Base-by-base conservation (phyloP, 495 filamentous ascomycete species). In the Thozetella sp. region DNA sequence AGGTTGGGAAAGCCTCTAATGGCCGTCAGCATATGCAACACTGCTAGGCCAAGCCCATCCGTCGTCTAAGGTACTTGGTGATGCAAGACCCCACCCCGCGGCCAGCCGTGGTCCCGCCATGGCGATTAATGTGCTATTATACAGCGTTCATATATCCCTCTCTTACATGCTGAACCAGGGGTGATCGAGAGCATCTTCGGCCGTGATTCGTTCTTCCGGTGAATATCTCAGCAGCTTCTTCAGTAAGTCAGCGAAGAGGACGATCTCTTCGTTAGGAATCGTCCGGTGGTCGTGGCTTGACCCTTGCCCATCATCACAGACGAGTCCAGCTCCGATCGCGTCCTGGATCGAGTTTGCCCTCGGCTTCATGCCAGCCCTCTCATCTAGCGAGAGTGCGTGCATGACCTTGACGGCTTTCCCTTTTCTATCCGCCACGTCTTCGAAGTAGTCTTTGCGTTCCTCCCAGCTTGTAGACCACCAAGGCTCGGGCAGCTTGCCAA, bases 401-500 rank as follows among this genome's bases (percentile, higher is more conserved):
- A 12, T 22, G 34, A 53, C 57, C 19, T 52, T 26, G 20, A 63
- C 23, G 15, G 57, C 26, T 30, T 53, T 22, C 52, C 60, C 57
- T 43, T 37, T 25, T 25, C 54, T 52, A 24, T 61, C 60, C 4
- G 48, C 58, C 13, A 65, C 58, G 12, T 70, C 64, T 4, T 66
- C 51, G 26, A 72, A 69, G 22, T 40, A 67, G 9, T 25, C 13
- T 17, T 50, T 25, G 3, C 68, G 54, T 4, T 34, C 40, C 19
- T 64, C 60, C 69, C 72, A 74, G 6, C 59, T 63, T 22, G 61
- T 57, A 10, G 63, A 66, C 72, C 68, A 75, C 70, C 68, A 73
- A 1, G 61, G 72, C 45, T 72, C 70, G 1, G 67, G 67, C 22
- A 73, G 54, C 48, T 67, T 70, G 12, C 72, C 70, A 11, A 72